Conservation (phyloP, 108 stramenopile species). For the Cyclotella baltica region DNA sequence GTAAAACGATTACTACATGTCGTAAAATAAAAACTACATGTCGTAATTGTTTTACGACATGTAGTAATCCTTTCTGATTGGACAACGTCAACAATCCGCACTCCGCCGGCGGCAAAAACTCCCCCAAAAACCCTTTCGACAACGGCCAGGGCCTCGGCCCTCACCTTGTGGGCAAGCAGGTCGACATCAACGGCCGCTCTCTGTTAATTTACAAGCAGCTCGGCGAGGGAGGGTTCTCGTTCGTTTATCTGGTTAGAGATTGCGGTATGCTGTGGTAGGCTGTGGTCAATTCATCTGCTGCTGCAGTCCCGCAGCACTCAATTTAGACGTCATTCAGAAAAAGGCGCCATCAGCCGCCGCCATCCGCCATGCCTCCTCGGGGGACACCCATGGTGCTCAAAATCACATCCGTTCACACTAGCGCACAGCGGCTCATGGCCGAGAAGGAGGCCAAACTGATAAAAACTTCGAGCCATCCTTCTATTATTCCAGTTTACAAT, state of each 20-base stretch:
- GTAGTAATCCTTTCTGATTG: too few relatives aligned
- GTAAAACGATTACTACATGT: too few relatives aligned
- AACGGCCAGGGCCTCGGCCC: constrained; percentile 63
- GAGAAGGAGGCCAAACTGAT: constrained; percentile 90
- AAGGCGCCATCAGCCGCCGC: constrained; percentile 23
- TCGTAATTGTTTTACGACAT: too few relatives aligned
- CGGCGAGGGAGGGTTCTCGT: constrained; percentile 96
- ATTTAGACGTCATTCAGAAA: constrained; percentile 1
- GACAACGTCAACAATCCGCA: too few relatives aligned
- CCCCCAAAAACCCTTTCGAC: constrained; percentile 20
- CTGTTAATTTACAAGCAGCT: constrained; percentile 68
- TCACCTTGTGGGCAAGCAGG: constrained; percentile 77
- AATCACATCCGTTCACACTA: constrained; percentile 81
- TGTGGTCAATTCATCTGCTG: background rate
- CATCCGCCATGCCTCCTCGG: constrained; percentile 12
- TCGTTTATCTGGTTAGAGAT: constrained; percentile 87
- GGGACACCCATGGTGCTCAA: constrained; percentile 72
- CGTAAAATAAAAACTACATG: too few relatives aligned
- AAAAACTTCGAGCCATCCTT: constrained; percentile 68
- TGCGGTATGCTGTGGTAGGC: constrained; percentile 26
- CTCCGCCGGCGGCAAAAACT: constrained; percentile 12
- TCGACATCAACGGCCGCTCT: constrained; percentile 55
- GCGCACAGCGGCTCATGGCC: constrained; percentile 78
- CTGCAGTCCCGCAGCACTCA: constrained; percentile 11
- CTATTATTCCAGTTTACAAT: constrained; percentile 75